Conservation (phyloP, 2,329 filamentous ascomycete genomes). For the Penicillium sp. region DNA sequence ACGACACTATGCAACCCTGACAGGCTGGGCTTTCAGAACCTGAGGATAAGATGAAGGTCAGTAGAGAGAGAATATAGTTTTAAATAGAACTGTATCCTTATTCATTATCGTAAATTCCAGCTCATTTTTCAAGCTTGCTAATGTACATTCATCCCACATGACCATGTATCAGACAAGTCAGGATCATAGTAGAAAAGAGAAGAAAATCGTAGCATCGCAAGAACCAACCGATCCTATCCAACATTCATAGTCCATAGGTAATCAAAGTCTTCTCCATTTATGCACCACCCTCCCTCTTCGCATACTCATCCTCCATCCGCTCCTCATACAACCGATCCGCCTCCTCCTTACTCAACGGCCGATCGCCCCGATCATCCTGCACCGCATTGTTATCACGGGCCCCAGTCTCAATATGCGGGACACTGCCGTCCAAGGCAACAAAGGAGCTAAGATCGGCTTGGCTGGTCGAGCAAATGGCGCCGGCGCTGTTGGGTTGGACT, state of each 20-base stretch:
- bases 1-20: background rate
- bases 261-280: constrained; percentile 25
- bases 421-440: constrained; percentile 21
- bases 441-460: constrained; percentile 25
- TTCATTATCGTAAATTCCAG: background rate
- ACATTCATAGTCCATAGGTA: background rate
- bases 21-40: background rate
- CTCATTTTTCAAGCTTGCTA: background rate
- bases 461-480: constrained; percentile 27
- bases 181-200: background rate
- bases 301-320: constrained; percentile 56
- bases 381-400: constrained; percentile 25
- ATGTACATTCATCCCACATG: constrained; percentile 9
- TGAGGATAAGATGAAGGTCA: background rate
- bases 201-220: background rate
- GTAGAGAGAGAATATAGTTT: background rate
- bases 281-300: constrained; percentile 53
- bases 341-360: constrained; percentile 48
- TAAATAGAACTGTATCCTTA: background rate
- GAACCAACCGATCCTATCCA: background rate
- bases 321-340: constrained; percentile 53
- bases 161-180: background rate
- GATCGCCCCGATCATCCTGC: constrained; percentile 29
- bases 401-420: constrained; percentile 22
- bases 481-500: constrained; percentile 23